phyloP scores from a whole-genome alignment of 345 rosid genomes.

The Noccaea bulbosa region DNA sequence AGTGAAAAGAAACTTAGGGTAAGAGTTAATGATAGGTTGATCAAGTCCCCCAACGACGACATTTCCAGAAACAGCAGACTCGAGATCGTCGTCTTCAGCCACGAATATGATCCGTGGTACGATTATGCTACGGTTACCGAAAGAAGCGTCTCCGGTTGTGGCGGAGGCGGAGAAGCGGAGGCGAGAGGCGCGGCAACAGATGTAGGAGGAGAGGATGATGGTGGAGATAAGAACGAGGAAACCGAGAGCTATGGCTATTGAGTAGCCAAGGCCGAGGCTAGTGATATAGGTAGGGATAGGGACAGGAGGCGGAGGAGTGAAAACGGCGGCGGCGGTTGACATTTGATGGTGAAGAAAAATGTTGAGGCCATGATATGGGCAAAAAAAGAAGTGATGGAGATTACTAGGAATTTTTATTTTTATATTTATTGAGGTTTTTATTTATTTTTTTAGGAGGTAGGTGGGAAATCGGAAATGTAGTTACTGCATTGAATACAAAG shows the following conservation, averaged over 20 bases:
- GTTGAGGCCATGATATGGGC: constrained; percentile 53
- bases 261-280: constrained; percentile 90
- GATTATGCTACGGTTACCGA: constrained; percentile 55
- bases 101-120: constrained; percentile 92
- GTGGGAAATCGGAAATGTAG: constrained; percentile 54
- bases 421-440: constrained; percentile 5
- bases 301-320: constrained; percentile 39
- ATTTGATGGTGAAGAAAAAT: constrained; percentile 50
- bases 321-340: constrained; percentile 62
- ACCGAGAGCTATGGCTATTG: constrained; percentile 90
- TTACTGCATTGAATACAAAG: constrained; percentile 79
- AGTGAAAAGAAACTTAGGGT: constrained; percentile 72
- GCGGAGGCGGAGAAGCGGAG: constrained; percentile 40
- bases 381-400: constrained; percentile 31
- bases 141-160: constrained; percentile 16
- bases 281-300: constrained; percentile 57
- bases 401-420: not conserved
- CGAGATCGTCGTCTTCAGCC: constrained; percentile 72
- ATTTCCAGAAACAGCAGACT: constrained; percentile 37
- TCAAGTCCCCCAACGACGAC: constrained; percentile 71
- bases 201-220: constrained; percentile 82
- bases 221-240: constrained; percentile 89
- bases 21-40: constrained; percentile 77
- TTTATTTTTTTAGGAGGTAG: constrained; percentile 49
- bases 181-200: constrained; percentile 80